Conservation (phyloP, 768 basidiomycete genomes). For the Pleurotus djamor region DNA sequence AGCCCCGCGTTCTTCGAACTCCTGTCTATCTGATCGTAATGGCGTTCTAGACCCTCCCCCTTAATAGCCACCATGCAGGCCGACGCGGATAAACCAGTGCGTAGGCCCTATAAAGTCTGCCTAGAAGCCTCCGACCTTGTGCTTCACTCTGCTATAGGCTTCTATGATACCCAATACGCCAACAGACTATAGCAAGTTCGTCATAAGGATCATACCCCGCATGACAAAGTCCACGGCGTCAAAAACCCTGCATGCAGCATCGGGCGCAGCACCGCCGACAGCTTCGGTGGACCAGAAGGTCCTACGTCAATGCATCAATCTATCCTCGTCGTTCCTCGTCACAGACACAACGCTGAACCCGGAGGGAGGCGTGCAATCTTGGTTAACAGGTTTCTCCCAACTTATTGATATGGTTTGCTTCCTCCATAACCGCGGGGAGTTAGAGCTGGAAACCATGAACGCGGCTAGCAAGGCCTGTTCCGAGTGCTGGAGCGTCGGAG, state of each 20-base stretch:
- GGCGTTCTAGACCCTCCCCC: neutral
- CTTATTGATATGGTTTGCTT: constrained; percentile 73
- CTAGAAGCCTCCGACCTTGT: neutral
- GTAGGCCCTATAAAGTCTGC: neutral
- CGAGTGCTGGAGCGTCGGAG: constrained; percentile 78
- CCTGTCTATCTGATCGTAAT: neutral
- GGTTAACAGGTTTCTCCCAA: constrained; percentile 65
- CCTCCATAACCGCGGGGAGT: constrained; percentile 63
- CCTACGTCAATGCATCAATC: constrained; percentile 62
- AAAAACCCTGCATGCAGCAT: constrained; percentile 5
- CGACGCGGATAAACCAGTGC: constrained; percentile 7
- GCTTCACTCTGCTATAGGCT: neutral
- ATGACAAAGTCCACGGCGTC: constrained; percentile 23
- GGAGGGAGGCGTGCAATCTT: constrained; percentile 52
- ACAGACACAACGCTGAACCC: constrained; percentile 70
- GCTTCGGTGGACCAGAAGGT: constrained; percentile 55
- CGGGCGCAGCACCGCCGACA: constrained; percentile 9
- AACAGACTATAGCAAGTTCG: constrained; percentile 63
- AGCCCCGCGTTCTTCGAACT: too few relatives aligned
- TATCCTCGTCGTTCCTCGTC: constrained; percentile 78
- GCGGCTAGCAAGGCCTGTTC: constrained; percentile 70
- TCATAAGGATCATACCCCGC: constrained; percentile 50
- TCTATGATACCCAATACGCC: constrained; percentile 27
- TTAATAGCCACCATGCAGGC: neutral
- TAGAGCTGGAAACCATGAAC: constrained; percentile 76